Base-by-base conservation (phyloP, 192 early-diverging fungal species). In the Chytriomyces sp. region DNA sequence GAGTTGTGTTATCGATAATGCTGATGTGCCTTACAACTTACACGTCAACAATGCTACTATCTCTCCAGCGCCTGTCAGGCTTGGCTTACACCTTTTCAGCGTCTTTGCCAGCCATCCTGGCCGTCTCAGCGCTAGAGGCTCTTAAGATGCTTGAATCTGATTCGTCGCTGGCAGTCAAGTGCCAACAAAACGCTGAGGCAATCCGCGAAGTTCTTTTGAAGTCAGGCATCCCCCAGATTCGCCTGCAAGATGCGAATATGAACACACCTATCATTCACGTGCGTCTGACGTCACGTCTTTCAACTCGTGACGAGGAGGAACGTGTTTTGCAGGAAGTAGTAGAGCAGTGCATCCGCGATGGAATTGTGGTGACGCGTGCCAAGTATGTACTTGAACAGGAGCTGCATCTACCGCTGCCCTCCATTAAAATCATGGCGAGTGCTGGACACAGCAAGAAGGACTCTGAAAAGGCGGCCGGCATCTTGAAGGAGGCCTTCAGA, bases 51-150 rank as follows among this genome's bases (percentile, higher is more conserved):
- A 72, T 12, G 14, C 55, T 26, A 26, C 32, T 25, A 28, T 44
- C 49, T 65, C 22, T 53, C 10, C 89, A 96, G 80, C 87, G 93
- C 37, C 88, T 99, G 32, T 93, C 94, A 10, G 94, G 94, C 4
- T 81, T 84, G 38, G 92, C 92, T 2, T 99, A 97, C 81, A 91
- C 90, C 67, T 99, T 92, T 79, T 97, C 95, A 37, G 96, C 96
- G 0, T 92, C 95, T 12, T 87, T 99, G 40, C 96, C 96, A 25
- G 93, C 94, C 26, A 93, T 96, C 79, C 86, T 99, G 4, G 87
- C 95, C 19, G 93, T 94, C 28, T 86, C 91, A 40, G 92, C 93
- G n/a, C 81, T 89, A 1, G 93, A 96, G 75, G 93, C 91, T 4
- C 81, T 99, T 65, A 83, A 84, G 3, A 77, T 90, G n/a, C 70